Percentiles rank a stretch among this genome's conserved stretches.
These are phyloP conservation scores for Golubevia sp. DNA, from an alignment of 1,284 basidiomycete genomes.

Conservation along the genomic window DNA sequence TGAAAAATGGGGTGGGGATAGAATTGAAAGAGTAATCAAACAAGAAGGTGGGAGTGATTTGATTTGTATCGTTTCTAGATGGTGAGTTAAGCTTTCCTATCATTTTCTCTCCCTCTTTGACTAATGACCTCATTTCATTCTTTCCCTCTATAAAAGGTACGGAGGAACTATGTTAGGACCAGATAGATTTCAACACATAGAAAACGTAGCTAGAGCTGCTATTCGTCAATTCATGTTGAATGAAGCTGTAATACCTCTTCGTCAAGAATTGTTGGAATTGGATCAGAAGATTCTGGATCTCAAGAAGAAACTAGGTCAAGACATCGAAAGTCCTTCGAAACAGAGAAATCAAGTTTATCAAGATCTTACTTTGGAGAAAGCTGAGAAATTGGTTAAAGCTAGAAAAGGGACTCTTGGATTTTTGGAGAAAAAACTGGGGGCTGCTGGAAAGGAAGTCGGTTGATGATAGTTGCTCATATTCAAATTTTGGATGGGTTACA, in stretches of 20 bases:
- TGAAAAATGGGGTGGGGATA: conserved; percentile 45
- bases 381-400: conserved; percentile 28
- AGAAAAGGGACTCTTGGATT: conserved; percentile 26
- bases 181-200: conserved; percentile 76
- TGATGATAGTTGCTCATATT: too few relatives aligned
- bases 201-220: conserved; percentile 74
- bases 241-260: conserved; percentile 71
- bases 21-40: conserved; percentile 32
- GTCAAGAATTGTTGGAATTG: conserved; percentile 60
- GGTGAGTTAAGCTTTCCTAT: neutral
- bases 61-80: conserved; percentile 41
- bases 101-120: neutral
- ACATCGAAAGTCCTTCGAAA: neutral
- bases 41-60: conserved; percentile 50
- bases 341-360: conserved; percentile 9
- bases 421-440: conserved; percentile 16
- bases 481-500: too few relatives aligned
- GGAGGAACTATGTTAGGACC: conserved; percentile 75
- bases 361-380: conserved; percentile 31
- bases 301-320: neutral
- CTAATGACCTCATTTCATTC: neutral
- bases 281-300: conserved; percentile 20
- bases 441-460: neutral
- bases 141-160: conserved; percentile 68
- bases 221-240: conserved; percentile 71